phyloP scores from a whole-genome alignment of 1,284 basidiomycete genomes.

The Inonotus obliquus region DNA sequence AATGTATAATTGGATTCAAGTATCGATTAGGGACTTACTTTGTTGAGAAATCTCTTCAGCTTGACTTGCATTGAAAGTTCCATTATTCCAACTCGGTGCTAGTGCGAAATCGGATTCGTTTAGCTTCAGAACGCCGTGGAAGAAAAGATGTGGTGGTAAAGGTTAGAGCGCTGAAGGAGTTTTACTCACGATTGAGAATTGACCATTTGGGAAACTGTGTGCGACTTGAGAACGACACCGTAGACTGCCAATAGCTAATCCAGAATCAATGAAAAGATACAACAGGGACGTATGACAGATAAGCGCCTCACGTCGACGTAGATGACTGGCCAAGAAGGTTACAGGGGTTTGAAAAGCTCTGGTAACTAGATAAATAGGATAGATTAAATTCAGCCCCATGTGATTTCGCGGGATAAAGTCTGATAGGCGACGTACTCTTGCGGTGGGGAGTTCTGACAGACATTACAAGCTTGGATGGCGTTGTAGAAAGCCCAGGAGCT shows the following conservation, averaged over 20 bases:
- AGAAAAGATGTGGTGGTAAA: not conserved
- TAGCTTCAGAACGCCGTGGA: not conserved
- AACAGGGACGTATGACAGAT: not conserved
- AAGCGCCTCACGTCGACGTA: not conserved
- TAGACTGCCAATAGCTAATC: not conserved
- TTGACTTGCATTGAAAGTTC: constrained; percentile 10
- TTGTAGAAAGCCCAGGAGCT: constrained; percentile 19
- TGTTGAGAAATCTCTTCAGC: constrained; percentile 9
- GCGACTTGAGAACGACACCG: not conserved
- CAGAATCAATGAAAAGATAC: not conserved
- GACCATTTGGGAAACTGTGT: constrained; percentile 13
- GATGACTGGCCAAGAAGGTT: not conserved
- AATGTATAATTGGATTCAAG: not conserved
- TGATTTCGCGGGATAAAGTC: not conserved
- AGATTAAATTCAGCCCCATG: not conserved
- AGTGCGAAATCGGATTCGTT: not conserved
- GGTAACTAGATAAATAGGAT: not conserved
- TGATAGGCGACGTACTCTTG: not conserved
- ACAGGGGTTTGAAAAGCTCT: not conserved
- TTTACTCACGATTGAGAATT: constrained; percentile 14
- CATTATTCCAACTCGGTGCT: constrained; percentile 11
- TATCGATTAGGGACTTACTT: constrained; percentile 7
- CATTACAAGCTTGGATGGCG: constrained; percentile 9
- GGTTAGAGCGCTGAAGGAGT: not conserved
- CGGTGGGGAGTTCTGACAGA: constrained; percentile 8